Conservation (phyloP, 306 rosid species). For the Sophora flavescens region DNA sequence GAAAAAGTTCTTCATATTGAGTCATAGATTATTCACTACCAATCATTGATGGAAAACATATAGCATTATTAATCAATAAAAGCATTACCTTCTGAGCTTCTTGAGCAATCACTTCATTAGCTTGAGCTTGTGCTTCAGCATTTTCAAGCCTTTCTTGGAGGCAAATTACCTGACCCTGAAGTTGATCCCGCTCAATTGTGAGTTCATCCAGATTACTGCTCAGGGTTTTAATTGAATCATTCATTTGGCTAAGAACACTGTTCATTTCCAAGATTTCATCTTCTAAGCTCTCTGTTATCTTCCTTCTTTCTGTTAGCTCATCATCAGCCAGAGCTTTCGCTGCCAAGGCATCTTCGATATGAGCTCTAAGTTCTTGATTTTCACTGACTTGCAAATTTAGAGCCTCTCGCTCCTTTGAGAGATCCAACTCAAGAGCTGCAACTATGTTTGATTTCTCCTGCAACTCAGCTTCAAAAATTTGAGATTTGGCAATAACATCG, state of each 20-base stretch:
- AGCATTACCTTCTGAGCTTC: slow-evolving; percentile 80
- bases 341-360: slow-evolving; percentile 60
- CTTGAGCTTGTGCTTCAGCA: slow-evolving; percentile 71
- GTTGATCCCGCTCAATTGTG: slow-evolving; percentile 69
- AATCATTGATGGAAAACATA: slow-evolving; percentile 15
- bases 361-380: slow-evolving; percentile 57
- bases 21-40: not conserved
- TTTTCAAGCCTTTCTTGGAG: slow-evolving; percentile 70
- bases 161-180: slow-evolving; percentile 60
- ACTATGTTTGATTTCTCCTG: slow-evolving; percentile 61
- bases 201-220: slow-evolving; percentile 60
- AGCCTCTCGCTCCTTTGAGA: slow-evolving; percentile 57
- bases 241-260: slow-evolving; percentile 65
- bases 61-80: slow-evolving; percentile 16
- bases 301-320: slow-evolving; percentile 66
- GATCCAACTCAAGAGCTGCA: slow-evolving; percentile 64
- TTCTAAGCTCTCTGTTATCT: slow-evolving; percentile 69
- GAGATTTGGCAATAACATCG: slow-evolving; percentile 54
- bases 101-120: slow-evolving; percentile 68
- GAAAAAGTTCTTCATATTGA: slow-evolving; percentile 1
- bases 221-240: slow-evolving; percentile 60
- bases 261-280: slow-evolving; percentile 74
- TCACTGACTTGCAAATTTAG: slow-evolving; percentile 54
- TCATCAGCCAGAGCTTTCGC: slow-evolving; percentile 59
- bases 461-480: slow-evolving; percentile 71